phyloP scores from a whole-genome alignment of 2,329 filamentous ascomycete genomes.

The Pezicula radicicola region DNA sequence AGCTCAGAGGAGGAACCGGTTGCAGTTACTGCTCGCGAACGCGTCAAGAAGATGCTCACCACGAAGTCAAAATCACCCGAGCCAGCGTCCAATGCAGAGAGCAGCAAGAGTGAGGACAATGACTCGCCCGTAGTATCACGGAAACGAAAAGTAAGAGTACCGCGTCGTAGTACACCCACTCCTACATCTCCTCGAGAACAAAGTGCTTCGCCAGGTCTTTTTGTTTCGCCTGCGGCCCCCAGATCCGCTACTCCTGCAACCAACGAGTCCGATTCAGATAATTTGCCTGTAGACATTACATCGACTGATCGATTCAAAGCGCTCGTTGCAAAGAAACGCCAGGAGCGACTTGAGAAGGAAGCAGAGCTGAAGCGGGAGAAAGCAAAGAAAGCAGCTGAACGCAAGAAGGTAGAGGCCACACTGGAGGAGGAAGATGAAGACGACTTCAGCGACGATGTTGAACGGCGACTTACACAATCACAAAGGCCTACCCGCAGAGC shows the following conservation, averaged over 20 bases:
- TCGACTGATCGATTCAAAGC: constrained; percentile 64
- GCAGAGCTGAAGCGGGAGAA: constrained; percentile 49
- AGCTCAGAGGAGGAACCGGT: constrained; percentile 12
- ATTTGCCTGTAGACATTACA: constrained; percentile 39
- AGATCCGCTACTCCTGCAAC: constrained; percentile 25
- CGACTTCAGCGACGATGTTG: constrained; percentile 58
- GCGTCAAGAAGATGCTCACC: constrained; percentile 41
- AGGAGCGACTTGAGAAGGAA: constrained; percentile 67
- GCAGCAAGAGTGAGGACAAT: constrained; percentile 27
- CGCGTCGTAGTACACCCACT: constrained; percentile 16
- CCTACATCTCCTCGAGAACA: constrained; percentile 13
- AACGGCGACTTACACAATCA: constrained; percentile 65
- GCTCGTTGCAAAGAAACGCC: constrained; percentile 69
- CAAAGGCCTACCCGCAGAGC: constrained; percentile 75
- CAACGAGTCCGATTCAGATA: constrained; percentile 30
- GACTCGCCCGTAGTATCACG: constrained; percentile 18
- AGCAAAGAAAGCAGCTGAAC: constrained; percentile 25
- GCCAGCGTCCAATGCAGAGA: constrained; percentile 28
- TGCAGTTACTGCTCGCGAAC: constrained; percentile 33
- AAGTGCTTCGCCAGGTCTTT: constrained; percentile 32
- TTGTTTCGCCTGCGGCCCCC: constrained; percentile 33
- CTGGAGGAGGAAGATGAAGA: constrained; percentile 54
- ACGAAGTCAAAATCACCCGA: constrained; percentile 25
- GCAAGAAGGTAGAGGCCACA: constrained; percentile 42
- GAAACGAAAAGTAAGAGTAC: constrained; percentile 22